Conservation (phyloP, 257 asterid genomes). For the Hygrophila difformis region DNA sequence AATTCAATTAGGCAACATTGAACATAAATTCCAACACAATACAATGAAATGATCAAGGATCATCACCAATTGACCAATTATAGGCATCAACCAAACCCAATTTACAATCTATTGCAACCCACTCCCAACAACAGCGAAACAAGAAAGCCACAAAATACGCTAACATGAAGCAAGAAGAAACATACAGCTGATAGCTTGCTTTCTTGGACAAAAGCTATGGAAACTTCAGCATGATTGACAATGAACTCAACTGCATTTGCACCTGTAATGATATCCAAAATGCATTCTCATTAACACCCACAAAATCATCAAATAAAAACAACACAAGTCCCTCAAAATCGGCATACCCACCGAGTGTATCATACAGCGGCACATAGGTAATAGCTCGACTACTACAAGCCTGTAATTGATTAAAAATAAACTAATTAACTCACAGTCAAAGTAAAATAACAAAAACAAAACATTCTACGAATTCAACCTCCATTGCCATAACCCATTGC, state of each 20-base stretch:
- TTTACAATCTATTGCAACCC: background rate
- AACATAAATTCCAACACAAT: no score
- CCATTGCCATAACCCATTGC: constrained; percentile 89
- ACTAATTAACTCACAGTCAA: background rate
- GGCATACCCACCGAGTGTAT: constrained; percentile 60
- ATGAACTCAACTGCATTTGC: constrained; percentile 92
- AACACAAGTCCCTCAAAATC: background rate
- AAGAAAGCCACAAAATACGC: background rate
- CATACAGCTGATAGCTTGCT: constrained; percentile 59
- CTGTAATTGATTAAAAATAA: no score
- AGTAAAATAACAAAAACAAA: background rate
- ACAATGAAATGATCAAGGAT: no score
- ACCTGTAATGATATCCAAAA: no score
- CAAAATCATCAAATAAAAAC: background rate
- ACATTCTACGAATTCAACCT: constrained; percentile 32
- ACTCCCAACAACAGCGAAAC: no score
- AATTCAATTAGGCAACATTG: no score
- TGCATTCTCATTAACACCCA: no score
- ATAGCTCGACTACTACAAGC: constrained; percentile 81
- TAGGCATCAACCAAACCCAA: background rate
- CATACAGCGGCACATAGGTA: constrained; percentile 80
- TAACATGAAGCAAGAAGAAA: background rate
- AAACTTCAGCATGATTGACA: constrained; percentile 84
- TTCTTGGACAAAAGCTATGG: constrained; percentile 72
- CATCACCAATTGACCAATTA: background rate